phyloP scores from a whole-genome alignment of 345 rosid species.

The Rubroshorea leprosula region DNA sequence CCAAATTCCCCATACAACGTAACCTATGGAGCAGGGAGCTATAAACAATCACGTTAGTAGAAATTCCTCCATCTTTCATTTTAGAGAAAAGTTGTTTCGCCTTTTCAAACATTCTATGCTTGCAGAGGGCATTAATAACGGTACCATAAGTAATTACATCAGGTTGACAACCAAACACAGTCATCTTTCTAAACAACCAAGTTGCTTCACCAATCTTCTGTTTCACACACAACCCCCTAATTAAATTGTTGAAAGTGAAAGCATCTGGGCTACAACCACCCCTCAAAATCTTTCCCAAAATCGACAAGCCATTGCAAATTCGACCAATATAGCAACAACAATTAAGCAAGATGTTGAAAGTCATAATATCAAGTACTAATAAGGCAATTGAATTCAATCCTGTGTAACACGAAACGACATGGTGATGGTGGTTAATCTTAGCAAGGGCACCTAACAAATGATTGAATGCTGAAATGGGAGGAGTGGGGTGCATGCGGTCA shows the following conservation, averaged over 20 bases:
- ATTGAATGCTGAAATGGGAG: too few relatives aligned
- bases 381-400: neutral
- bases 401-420: too few relatives aligned
- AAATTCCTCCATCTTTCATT: neutral
- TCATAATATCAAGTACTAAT: neutral
- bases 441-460: too few relatives aligned
- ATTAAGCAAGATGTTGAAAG: neutral
- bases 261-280: neutral
- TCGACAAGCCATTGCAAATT: neutral
- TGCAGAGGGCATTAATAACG: neutral
- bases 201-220: neutral
- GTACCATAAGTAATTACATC: neutral
- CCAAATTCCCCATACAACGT: neutral
- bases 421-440: too few relatives aligned
- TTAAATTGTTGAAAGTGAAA: neutral
- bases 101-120: neutral
- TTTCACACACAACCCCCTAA: neutral
- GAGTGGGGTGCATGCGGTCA: too few relatives aligned
- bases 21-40: neutral
- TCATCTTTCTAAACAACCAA: neutral
- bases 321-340: neutral
- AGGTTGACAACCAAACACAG: neutral
- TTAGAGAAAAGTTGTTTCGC: neutral
- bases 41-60: neutral
- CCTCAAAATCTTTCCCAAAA: neutral